Base-by-base conservation (phyloP, 805 yeast genomes). In the Wickerhamomyces strasburgensis region DNA sequence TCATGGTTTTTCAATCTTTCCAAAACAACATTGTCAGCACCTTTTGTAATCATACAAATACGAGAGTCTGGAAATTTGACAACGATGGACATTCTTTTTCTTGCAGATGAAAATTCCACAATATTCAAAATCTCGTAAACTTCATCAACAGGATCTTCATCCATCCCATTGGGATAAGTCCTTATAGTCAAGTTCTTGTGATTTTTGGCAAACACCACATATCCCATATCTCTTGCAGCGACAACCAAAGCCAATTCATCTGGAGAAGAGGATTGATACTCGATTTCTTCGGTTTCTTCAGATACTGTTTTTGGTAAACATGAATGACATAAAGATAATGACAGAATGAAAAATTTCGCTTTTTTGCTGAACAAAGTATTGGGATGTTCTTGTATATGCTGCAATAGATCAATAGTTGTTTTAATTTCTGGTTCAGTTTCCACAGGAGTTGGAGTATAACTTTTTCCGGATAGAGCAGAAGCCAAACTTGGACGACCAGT, bases 181-280 rank as follows among this genome's bases (percentile, higher is more conserved):
- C 89, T 80, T 16, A 93, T 62, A 0, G 80, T 73, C 31, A 93
- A 57, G 1, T 63, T 58, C 40, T 72, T 73, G 31, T 75, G 76
- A 42, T 75, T 75, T 37, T 84, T 75, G 40, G 85, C 87, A 39
- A 67, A 70, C 6, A 89, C 84, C n/a, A 89, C 78, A 57, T 70
- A 93, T 0, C 99, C 99, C 69, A 93, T 70, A 54, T 93, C 98
- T 48, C 96, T 72, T 0, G 98, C 98, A 1, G 98, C 98, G 31
- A 82, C 77, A 3, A 93, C 90, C 21, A 93, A 64, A 0, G 99
- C 98, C 34, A 89, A 62, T 57, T 93, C 99, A 61, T 93, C 99
- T 0, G 98, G 99, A 0, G 97, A 89, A 0, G 98, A 79, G 0
- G 98, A 86, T 56, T 90, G 97, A 51, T 93, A 93, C 39, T 77